Evolutionary conservation across 805 yeast genomes (phyloP).

Genomic region (Metschnikowia rubicola): DNA sequence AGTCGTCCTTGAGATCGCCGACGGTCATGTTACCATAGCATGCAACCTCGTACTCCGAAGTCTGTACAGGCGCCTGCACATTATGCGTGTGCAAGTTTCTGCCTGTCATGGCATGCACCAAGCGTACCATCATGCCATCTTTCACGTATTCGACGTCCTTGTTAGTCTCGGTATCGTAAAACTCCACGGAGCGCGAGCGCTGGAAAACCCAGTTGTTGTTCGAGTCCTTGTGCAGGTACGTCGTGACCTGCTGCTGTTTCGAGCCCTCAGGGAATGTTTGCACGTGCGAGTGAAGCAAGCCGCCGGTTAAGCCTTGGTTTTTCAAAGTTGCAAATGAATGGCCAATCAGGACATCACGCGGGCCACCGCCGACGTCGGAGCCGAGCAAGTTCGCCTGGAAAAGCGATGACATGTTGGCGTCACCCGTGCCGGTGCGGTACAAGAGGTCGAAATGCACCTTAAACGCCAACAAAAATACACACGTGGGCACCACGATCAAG

Average conservation of each 20-base stretch:
- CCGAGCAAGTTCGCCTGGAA: slow-evolving; percentile 77
- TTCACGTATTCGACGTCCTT: slow-evolving; percentile 37
- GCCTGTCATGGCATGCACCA: slow-evolving; percentile 59
- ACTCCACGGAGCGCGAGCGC: slow-evolving; percentile 40
- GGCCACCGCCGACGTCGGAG: slow-evolving; percentile 61
- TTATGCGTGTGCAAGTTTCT: slow-evolving; percentile 72
- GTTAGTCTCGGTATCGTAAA: slow-evolving; percentile 31
- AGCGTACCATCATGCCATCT: slow-evolving; percentile 60
- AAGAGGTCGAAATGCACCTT: slow-evolving; percentile 73
- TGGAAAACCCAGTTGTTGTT: slow-evolving; percentile 47
- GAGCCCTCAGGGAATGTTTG: slow-evolving; percentile 47
- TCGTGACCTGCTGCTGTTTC: slow-evolving; percentile 46
- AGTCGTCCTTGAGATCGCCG: slow-evolving; percentile 75
- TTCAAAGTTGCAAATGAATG: slow-evolving; percentile 41
- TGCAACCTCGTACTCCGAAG: slow-evolving; percentile 58
- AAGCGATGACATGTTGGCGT: slow-evolving; percentile 71
- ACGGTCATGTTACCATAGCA: slow-evolving; percentile 63
- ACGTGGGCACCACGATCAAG: slow-evolving; percentile 61
- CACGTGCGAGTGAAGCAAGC: slow-evolving; percentile 45
- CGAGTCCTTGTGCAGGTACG: slow-evolving; percentile 44
- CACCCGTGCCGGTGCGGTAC: slow-evolving; percentile 78
- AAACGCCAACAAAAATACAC: slow-evolving; percentile 62
- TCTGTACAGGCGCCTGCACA: slow-evolving; percentile 58
- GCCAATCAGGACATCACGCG: slow-evolving; percentile 63
- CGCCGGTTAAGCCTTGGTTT: slow-evolving; percentile 43